A percentile compares a stretch with the other conserved stretches of the same genome.
Conservation (phyloP, 805 yeast species). For the Barnettozyma wickerhamii region DNA sequence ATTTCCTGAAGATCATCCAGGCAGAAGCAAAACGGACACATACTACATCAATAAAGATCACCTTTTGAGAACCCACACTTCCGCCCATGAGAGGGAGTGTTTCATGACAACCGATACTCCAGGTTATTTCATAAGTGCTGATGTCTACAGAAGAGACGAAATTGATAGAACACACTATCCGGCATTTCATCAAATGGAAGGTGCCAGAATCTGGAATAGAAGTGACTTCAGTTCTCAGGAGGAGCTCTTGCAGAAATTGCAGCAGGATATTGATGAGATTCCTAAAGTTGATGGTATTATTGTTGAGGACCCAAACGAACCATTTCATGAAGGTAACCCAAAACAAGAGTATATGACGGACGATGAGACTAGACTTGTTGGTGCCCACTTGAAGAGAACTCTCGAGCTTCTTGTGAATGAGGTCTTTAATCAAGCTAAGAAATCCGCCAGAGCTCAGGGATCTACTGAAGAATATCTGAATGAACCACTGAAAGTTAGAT, state of each 20-base stretch:
- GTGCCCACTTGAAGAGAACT: conserved; percentile 79
- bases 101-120: conserved; percentile 59
- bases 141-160: conserved; percentile 93
- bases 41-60: conserved; percentile 76
- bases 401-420: conserved; percentile 78
- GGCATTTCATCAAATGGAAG: conserved; percentile 97
- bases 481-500: conserved; percentile 79
- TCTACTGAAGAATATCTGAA: conserved; percentile 51
- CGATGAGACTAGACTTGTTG: conserved; percentile 62
- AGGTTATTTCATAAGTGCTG: conserved; percentile 91
- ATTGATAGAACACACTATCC: conserved; percentile 96
- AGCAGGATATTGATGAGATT: conserved; percentile 56
- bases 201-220: conserved; percentile 81
- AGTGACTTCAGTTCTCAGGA: conserved; percentile 27
- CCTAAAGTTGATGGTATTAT: conserved; percentile 70
- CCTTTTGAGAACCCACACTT: conserved; percentile 87
- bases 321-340: conserved; percentile 59
- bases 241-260: conserved; percentile 40
- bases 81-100: conserved; percentile 93
- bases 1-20: conserved; percentile 89
- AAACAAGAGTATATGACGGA: conserved; percentile 75
- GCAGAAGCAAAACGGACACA: conserved; percentile 88
- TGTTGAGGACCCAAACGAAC: conserved; percentile 63
- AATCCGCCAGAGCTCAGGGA: conserved; percentile 58
- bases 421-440: conserved; percentile 70